Conservation (phyloP, 106 monocot genomes). For the Allium fistulosum region DNA sequence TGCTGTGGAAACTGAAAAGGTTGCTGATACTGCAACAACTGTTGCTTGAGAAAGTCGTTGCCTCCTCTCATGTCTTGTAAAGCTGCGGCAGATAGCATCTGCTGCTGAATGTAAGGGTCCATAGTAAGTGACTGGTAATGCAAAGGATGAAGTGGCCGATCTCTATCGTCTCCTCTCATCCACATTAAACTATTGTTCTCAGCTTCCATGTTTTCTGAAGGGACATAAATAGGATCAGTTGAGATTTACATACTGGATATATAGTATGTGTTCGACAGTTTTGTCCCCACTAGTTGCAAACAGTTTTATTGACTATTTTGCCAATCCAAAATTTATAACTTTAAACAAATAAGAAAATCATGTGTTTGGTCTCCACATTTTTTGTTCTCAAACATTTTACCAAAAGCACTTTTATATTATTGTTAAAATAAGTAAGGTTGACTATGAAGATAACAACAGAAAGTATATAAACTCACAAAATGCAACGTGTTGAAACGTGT, state of each 20-base stretch:
- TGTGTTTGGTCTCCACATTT: no score
- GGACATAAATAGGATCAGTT: background rate
- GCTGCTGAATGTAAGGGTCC: slow-evolving; percentile 46
- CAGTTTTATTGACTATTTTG: no score
- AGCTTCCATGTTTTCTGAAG: slow-evolving; percentile 10
- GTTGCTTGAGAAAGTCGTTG: slow-evolving; percentile 38
- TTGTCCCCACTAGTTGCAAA: background rate
- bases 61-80: slow-evolving; percentile 49
- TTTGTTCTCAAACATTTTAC: no score
- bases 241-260: background rate
- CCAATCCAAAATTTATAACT: no score
- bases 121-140: slow-evolving; percentile 39
- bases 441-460: no score
- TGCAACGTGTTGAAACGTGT: no score
- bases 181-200: slow-evolving; percentile 44
- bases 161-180: slow-evolving; percentile 35
- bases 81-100: slow-evolving; percentile 57
- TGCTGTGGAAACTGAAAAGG: slow-evolving; percentile 43
- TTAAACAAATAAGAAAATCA: no score
- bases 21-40: slow-evolving; percentile 35
- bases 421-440: no score
- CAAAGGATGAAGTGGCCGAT: slow-evolving; percentile 35
- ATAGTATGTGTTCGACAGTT: background rate
- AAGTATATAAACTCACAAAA: no score
- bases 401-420: no score